Base-by-base conservation (phyloP, 2,329 filamentous ascomycete species). In the Thermochaetoides dissita region DNA sequence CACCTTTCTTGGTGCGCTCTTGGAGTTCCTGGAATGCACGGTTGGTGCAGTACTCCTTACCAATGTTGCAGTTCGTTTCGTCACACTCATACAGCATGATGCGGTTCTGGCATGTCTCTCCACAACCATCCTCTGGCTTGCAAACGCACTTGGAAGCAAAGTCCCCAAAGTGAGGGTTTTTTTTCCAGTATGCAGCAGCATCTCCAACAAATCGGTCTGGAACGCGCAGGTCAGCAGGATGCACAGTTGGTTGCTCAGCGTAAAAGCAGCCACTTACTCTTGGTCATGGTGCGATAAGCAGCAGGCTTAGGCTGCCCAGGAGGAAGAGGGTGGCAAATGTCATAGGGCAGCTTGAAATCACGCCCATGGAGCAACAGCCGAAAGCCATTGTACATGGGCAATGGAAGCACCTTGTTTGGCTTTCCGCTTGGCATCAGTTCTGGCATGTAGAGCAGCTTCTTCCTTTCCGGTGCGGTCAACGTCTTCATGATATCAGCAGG, bases 71-170 rank as follows among this genome's bases (percentile, higher is more conserved):
- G 59, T 95, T 98, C 44, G 73, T 80, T 37, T 81, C 74, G 59
- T 96, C 86, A 59, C 91, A 98, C 64, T 98, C 91, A 60, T 95
- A 96, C 43, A 94, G 79, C 87, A 96, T 96, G 60, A 87, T 87
- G 48, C 87, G 74, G 60, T 98, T 98, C 57, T 94, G 84, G 62
- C 91, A 98, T 53, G 83, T 74, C 49, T 95, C 86, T 49, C 79
- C 84, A 55, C 91, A 96, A 32, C 86, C 87, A 41, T 81, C 77
- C 41, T 88, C 83, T 6, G 74, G 68, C 35, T 67, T 77, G 63
- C 87, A 94, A 44, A 86, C 78, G 57, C 87, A 94, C 57, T 77
- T 80, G 46, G 80, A 84, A 44, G 77, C 75, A 45, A 81, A 85
- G 47, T 84, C 74, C 53, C 86, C 78, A 52, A 81, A 74, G 46